Conservation (phyloP, 73 alveolate species). For the Tetrahymena malaccensis region DNA sequence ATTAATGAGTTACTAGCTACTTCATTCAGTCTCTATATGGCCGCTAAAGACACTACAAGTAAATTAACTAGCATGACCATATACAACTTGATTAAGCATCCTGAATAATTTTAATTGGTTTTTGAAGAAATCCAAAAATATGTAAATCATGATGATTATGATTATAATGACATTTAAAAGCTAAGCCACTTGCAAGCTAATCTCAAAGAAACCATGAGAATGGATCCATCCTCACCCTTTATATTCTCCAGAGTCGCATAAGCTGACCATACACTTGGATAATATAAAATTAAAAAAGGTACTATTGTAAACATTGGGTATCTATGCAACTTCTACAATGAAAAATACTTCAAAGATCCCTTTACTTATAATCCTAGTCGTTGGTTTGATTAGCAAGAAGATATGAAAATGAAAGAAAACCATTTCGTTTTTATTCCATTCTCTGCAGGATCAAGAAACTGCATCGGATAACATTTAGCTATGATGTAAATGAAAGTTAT, state of each 20-base stretch:
- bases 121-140: background rate
- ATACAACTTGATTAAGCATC: background rate
- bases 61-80: background rate
- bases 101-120: background rate
- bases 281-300: background rate
- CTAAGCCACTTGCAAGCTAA: background rate
- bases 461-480: conserved; percentile 11
- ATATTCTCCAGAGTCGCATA: conserved; percentile 17
- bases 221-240: conserved; percentile 16
- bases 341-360: conserved; percentile 1
- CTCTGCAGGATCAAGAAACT: conserved; percentile 12
- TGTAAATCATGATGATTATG: background rate
- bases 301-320: background rate
- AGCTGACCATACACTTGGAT: conserved; percentile 22
- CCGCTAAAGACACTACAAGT: background rate
- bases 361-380: background rate
- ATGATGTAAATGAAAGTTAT: background rate
- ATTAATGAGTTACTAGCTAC: background rate
- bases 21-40: background rate
- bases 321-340: background rate
- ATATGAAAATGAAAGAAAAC: background rate
- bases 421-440: background rate
- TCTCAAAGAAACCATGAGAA: conserved; percentile 20
- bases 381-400: background rate
- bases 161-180: background rate